Conservation (phyloP, 2,329 filamentous ascomycete genomes). For the Pseudomassariella vexata region DNA sequence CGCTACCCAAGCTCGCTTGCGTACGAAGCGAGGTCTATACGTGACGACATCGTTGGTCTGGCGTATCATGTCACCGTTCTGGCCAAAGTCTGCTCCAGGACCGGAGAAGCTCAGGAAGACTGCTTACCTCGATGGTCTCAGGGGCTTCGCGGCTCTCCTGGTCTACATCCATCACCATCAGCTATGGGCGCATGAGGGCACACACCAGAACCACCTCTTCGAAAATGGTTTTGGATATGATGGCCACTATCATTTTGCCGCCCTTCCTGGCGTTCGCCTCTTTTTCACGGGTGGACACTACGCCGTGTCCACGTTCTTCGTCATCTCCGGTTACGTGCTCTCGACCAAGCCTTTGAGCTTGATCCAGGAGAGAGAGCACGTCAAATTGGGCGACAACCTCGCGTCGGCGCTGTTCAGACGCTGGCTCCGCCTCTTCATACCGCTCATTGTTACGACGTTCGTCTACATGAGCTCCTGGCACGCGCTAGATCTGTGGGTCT, state of each 20-base stretch:
- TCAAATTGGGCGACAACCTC: conserved; percentile 35
- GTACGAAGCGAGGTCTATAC: neutral
- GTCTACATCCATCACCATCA: conserved; percentile 60
- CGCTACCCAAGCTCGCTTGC: conserved; percentile 9
- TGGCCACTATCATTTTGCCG: conserved; percentile 39
- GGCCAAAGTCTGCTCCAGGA: conserved; percentile 9
- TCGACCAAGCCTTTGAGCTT: conserved; percentile 42
- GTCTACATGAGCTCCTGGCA: conserved; percentile 48
- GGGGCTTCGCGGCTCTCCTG: conserved; percentile 61
- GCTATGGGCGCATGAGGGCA: conserved; percentile 47
- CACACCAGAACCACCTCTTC: conserved; percentile 31
- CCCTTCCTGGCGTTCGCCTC: conserved; percentile 51
- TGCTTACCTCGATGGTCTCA: conserved; percentile 59
- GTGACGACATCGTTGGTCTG: neutral
- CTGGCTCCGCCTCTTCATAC: conserved; percentile 43
- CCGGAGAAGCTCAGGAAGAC: conserved; percentile 36
- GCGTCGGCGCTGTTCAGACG: conserved; percentile 42
- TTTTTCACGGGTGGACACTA: conserved; percentile 59
- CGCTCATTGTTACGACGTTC: conserved; percentile 50
- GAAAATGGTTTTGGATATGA: conserved; percentile 49
- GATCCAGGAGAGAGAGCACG: conserved; percentile 36
- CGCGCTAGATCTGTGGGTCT: conserved; percentile 39
- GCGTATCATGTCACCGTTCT: conserved; percentile 8
- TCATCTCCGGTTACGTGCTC: conserved; percentile 53
- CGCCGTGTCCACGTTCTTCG: conserved; percentile 51